Base-by-base conservation (phyloP, 495 filamentous ascomycete species). In the Ramalina intermedia region DNA sequence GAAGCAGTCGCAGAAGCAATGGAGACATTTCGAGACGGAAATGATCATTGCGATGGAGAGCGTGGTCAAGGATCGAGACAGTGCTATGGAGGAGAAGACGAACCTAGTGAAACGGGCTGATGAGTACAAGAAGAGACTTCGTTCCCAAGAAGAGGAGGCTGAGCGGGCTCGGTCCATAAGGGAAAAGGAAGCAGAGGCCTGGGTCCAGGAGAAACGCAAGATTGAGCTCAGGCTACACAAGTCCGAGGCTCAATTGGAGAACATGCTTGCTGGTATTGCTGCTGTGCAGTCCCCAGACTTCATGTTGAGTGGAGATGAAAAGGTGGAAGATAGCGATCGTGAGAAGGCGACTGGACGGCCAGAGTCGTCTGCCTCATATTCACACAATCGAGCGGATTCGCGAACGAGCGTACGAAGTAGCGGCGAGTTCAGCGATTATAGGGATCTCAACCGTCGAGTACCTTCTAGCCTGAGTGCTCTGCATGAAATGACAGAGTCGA, bases 181-280 rank as follows among this genome's bases (percentile, higher is more conserved):
- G 81, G 78, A 80, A 35, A 75, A 76, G 48, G 91, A 98, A 51
- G 85, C 79, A 60, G 80, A 94, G 43, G 70, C 69, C 13, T 94
- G 85, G 82, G 81, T 86, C 16, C 79, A 79, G 43, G 85, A 90
- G 55, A 84, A 79, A 56, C 78, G 90, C 33, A 81, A 73, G 47
- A 67, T 85, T 38, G 91, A 99, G 65, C 76, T 85, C 47, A 83
- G 83, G 52, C 63, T 93, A 20, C 87, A 96, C 62, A 77, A 94
- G 6, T 80, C 86, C 23, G 91, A 99, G 62, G 85, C 76, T 44
- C 78, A 90, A 46, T 66, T 99, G 47, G 88, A 88, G 59, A 71
- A 74, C 16, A 78, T 99, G 27, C 61, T 96, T 40, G 82, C 84
- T 26, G 93, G 96, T 59, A 72, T 99, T 29, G 79, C 82, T 27